Percentiles rank a stretch among this genome's conserved stretches.
These are phyloP conservation scores for Aethionema arabicum DNA, from an alignment of 345 rosid species.

Conservation along the genomic window DNA sequence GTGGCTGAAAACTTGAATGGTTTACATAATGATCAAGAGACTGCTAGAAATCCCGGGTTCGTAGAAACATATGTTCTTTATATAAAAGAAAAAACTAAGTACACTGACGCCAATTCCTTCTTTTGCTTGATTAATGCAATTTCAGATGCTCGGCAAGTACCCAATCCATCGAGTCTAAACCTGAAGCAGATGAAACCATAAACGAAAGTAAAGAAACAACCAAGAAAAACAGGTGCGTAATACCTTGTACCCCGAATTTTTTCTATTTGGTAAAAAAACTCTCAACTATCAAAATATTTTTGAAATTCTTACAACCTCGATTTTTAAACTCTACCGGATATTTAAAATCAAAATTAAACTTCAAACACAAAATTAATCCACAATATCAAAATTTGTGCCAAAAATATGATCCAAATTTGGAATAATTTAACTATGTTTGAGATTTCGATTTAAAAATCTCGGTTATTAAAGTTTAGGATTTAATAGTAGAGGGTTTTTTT, in stretches of 20 bases:
- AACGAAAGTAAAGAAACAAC: constrained; percentile 35
- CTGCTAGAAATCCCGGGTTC: constrained; percentile 47
- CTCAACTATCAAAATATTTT: too few relatives aligned
- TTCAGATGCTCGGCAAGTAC: constrained; percentile 33
- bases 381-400: too few relatives aligned
- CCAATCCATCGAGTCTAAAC: constrained; percentile 35
- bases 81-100: constrained; percentile 11
- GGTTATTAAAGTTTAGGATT: too few relatives aligned
- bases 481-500: too few relatives aligned
- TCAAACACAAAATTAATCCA: too few relatives aligned
- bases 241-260: background rate
- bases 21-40: constrained; percentile 26
- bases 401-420: too few relatives aligned
- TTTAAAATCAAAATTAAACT: too few relatives aligned
- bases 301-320: too few relatives aligned
- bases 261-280: too few relatives aligned
- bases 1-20: constrained; percentile 24
- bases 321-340: too few relatives aligned
- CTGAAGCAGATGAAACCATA: constrained; percentile 30
- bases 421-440: too few relatives aligned
- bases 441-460: too few relatives aligned
- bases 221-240: constrained; percentile 40
- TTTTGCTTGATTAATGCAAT: constrained; percentile 5
- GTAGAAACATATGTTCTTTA: constrained; percentile 16
- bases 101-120: background rate